phyloP scores from a whole-genome alignment of 2,329 filamentous ascomycete species.

The Cladosporium sphaerospermum region DNA sequence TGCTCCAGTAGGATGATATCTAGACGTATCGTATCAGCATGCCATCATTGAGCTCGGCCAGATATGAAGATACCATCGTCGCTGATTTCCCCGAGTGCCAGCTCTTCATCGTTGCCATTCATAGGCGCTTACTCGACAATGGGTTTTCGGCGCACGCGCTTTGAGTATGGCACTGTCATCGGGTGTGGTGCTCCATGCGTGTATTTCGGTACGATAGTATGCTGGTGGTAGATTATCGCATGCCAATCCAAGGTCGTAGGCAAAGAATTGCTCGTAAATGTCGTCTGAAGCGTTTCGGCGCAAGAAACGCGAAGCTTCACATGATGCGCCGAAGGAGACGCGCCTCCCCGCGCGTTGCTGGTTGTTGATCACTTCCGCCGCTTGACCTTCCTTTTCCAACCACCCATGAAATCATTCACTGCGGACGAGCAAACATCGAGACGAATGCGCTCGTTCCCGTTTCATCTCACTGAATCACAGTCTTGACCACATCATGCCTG shows the following conservation, averaged over 20 bases:
- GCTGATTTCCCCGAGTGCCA: conserved; percentile 36
- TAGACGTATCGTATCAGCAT: conserved; percentile 28
- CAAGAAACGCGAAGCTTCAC: neutral
- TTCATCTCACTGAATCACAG: no score
- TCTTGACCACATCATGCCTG: conserved; percentile 28
- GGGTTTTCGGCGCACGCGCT: conserved; percentile 30
- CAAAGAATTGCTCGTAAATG: neutral
- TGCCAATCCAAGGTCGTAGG: neutral
- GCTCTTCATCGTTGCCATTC: conserved; percentile 24
- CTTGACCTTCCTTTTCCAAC: neutral
- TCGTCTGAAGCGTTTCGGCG: neutral
- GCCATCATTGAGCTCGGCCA: no score
- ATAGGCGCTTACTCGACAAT: conserved; percentile 21
- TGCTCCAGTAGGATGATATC: conserved; percentile 74
- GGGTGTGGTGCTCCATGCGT: conserved; percentile 16
- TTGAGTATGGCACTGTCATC: conserved; percentile 31
- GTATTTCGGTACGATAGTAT: neutral
- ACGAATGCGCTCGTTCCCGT: no score
- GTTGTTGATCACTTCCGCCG: neutral
- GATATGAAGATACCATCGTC: conserved; percentile 32
- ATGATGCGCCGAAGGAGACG: neutral
- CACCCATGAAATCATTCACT: conserved; percentile 3
- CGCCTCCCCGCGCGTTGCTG: neutral
- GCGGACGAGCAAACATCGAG: no score
- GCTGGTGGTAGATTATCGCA: neutral